A percentile compares a stretch with the other conserved stretches of the same genome.
Evolutionary conservation across 345 rosid genomes (phyloP).

Genomic region (Citrus hindsii): DNA sequence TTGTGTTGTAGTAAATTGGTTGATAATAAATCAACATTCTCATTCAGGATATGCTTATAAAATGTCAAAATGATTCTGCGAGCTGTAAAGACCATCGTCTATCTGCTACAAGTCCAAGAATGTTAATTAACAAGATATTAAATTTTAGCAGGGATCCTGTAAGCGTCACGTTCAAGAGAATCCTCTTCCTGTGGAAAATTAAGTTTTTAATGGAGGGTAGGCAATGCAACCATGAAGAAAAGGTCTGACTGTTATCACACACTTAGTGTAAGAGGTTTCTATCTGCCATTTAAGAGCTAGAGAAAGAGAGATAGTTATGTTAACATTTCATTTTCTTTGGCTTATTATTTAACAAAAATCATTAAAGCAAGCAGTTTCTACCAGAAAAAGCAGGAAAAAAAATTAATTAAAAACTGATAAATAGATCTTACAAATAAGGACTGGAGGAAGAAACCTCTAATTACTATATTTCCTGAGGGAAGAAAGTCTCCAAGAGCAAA

Average conservation of each 20-base stretch:
- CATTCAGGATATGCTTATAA: background rate
- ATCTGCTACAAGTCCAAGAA: background rate
- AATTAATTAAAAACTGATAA: conserved; percentile 13
- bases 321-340: background rate
- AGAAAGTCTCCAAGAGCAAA: conserved; percentile 96
- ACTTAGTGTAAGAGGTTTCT: background rate
- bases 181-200: background rate
- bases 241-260: background rate
- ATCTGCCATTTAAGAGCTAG: background rate
- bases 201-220: background rate
- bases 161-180: background rate
- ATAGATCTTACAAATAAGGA: conserved; percentile 16
- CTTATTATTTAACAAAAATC: background rate
- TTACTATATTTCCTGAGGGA: conserved; percentile 48
- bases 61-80: background rate
- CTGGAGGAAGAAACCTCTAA: conserved; percentile 13
- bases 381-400: background rate
- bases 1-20: background rate
- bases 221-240: background rate
- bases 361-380: background rate
- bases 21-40: background rate
- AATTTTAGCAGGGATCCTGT: background rate
- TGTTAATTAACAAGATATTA: background rate
- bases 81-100: background rate
- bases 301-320: background rate